phyloP scores from a whole-genome alignment of 208 protist species.

The Crithidia mellificae region DNA sequence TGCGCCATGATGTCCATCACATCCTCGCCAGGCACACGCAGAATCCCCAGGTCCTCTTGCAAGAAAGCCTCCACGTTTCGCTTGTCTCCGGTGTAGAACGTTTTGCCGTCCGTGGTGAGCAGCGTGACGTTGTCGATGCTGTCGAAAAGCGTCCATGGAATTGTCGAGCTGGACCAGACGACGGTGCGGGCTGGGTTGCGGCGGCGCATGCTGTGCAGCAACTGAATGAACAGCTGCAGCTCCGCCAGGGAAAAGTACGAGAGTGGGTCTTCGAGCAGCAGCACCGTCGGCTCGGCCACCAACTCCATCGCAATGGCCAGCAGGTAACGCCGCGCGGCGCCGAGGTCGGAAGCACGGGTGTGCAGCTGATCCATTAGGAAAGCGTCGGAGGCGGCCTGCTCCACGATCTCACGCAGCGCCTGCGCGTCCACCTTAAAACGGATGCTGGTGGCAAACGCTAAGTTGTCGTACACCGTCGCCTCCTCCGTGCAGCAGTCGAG shows the following conservation, averaged over 20 bases:
- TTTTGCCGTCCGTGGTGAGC: slow-evolving; percentile 36
- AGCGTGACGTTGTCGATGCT: slow-evolving; percentile 39
- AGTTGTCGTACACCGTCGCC: slow-evolving; percentile 63
- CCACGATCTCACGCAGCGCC: slow-evolving; percentile 61
- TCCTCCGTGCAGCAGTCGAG: slow-evolving; percentile 58
- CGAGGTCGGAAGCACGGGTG: slow-evolving; percentile 1
- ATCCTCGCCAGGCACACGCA: slow-evolving; percentile 36
- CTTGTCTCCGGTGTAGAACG: slow-evolving; percentile 44
- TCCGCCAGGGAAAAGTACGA: slow-evolving; percentile 43
- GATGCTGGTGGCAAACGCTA: slow-evolving; percentile 53
- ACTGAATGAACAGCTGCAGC: slow-evolving; percentile 58
- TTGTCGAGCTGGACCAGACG: slow-evolving; percentile 16
- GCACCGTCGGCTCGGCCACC: slow-evolving; percentile 51
- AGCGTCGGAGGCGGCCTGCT: slow-evolving; percentile 59
- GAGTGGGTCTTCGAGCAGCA: slow-evolving; percentile 61
- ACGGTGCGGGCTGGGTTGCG: slow-evolving; percentile 19
- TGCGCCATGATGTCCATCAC: slow-evolving; percentile 50
- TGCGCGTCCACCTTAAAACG: slow-evolving; percentile 49
- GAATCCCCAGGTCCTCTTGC: slow-evolving; percentile 28
- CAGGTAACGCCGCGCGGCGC: slow-evolving; percentile 31
- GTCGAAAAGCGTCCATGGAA: slow-evolving; percentile 46
- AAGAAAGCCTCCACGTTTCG: slow-evolving; percentile 41
- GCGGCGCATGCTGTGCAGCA: slow-evolving; percentile 53
- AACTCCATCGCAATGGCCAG: slow-evolving; percentile 60
- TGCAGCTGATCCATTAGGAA: slow-evolving; percentile 47